Base-by-base conservation (phyloP, 192 early-diverging fungal genomes). In the Backusella australiensis region DNA sequence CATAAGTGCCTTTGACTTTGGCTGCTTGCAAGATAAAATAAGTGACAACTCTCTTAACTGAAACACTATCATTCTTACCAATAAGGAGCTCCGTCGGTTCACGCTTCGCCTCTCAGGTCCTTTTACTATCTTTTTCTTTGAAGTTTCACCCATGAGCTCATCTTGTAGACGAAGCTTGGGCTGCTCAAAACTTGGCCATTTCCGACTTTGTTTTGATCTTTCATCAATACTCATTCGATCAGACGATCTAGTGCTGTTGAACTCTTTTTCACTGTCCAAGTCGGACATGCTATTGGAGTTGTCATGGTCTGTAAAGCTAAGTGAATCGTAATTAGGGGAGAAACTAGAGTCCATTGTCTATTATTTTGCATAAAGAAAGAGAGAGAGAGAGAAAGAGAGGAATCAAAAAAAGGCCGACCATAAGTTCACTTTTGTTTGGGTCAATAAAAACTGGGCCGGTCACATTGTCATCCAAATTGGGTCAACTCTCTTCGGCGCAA, bases 201-300 rank as follows among this genome's bases (percentile, higher is more conserved):
- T 21, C 5, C 26, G 14, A 34, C 35, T 23, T 17, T 49, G 65
- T 39, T 32, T 65, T 21, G 73, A 79, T 34, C 49, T 67, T 52
- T 68, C 52, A n/a, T 80, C 78, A 46, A 75, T 35, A 42, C 74
- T 68, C 78, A 80, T 80, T 26, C 75, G 75, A 38, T 80, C 71
- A 14, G 78, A 76, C 6, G 75, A 77, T n/a, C 74, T 34, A 67
- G 65, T 11, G 4, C 41, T 32, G 23, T 17, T 41, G 11, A 67
- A 39, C n/a, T 67, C 56, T 46, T 75, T 66, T 26, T 69, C 38
- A n/a, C 42, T 34, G 19, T 75, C 74, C 8, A 75, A n/a, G 29
- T 75, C 74, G 14, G 74, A 75, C 74, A 75, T 75, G 9, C 74
- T 35, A 44, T 26, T 75, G 15, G 32, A 12, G 19, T 69, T 44